These are phyloP conservation scores for Cryptomeria japonica DNA, from an alignment of 75 land plant genomes.

Conservation along the genomic window DNA sequence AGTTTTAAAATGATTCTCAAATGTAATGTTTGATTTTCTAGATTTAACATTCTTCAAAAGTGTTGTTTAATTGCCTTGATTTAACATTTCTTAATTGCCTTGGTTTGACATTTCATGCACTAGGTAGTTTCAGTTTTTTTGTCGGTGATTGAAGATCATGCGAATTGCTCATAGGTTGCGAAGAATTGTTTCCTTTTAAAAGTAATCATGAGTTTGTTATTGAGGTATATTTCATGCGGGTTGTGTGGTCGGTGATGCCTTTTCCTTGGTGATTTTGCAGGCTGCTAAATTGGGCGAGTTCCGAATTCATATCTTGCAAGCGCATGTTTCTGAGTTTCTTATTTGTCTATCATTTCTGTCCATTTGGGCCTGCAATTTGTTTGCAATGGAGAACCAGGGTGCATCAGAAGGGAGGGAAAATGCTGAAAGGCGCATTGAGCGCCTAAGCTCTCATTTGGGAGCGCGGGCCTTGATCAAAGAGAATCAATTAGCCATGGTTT, in stretches of 20 bases:
- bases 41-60: neutral
- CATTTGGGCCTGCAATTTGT: neutral
- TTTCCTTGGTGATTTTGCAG: neutral
- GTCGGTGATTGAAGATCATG: neutral
- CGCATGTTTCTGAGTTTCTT: neutral
- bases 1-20: neutral
- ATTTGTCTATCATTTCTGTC: neutral
- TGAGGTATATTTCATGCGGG: neutral
- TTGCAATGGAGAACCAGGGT: slow-evolving; percentile 17
- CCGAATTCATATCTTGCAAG: neutral
- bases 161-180: neutral
- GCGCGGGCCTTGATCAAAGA: slow-evolving; percentile 21
- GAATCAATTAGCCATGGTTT: slow-evolving; percentile 20
- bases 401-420: slow-evolving; percentile 18
- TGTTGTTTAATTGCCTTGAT: neutral
- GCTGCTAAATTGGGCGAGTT: neutral
- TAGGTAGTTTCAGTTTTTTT: neutral
- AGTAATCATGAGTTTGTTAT: neutral
- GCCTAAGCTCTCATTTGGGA: slow-evolving; percentile 37
- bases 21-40: neutral
- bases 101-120: neutral
- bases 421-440: slow-evolving; percentile 34
- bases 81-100: neutral
- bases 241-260: neutral
- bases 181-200: neutral